Evolutionary conservation across 441 rosid genomes (phyloP).

Genomic region (Melastoma candidum): DNA sequence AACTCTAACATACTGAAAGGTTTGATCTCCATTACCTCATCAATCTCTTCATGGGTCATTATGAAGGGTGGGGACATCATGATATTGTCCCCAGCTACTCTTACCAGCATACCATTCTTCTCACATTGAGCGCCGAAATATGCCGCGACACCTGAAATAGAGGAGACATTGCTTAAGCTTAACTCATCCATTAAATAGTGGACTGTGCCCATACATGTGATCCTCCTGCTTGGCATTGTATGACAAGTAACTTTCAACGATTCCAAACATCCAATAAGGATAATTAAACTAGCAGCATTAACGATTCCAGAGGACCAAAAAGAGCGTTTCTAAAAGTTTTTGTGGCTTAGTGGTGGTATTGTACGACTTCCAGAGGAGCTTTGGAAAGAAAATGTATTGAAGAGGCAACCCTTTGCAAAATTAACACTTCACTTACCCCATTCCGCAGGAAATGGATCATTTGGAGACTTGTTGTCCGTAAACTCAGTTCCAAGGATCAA

Average conservation of each 20-base stretch:
- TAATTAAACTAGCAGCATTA: too few species aligned
- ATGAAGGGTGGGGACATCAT: conserved; percentile 95
- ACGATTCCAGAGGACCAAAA: too few species aligned
- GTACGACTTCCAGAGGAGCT: too few species aligned
- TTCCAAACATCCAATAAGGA: too few species aligned
- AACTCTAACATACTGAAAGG: too few species aligned
- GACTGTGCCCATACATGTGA: too few species aligned
- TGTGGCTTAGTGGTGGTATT: too few species aligned
- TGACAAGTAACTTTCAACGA: too few species aligned
- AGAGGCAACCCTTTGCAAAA: not conserved
- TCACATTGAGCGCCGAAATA: conserved; percentile 82
- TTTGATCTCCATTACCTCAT: conserved; percentile 35
- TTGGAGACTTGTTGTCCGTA: conserved; percentile 74
- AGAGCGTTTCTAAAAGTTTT: too few species aligned
- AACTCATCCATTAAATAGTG: not conserved
- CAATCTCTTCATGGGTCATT: conserved; percentile 57
- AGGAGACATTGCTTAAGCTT: not conserved
- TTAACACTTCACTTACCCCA: conserved; percentile 53
- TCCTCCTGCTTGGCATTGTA: too few species aligned
- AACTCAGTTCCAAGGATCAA: conserved; percentile 88
- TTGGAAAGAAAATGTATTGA: too few species aligned
- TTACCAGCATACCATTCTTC: conserved; percentile 76
- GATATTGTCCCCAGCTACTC: conserved; percentile 78
- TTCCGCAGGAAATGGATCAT: conserved; percentile 81
- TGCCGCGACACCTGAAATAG: conserved; percentile 51